Evolutionary conservation across 1,284 basidiomycete species (phyloP).

Genomic region (Phlebopus sp.): DNA sequence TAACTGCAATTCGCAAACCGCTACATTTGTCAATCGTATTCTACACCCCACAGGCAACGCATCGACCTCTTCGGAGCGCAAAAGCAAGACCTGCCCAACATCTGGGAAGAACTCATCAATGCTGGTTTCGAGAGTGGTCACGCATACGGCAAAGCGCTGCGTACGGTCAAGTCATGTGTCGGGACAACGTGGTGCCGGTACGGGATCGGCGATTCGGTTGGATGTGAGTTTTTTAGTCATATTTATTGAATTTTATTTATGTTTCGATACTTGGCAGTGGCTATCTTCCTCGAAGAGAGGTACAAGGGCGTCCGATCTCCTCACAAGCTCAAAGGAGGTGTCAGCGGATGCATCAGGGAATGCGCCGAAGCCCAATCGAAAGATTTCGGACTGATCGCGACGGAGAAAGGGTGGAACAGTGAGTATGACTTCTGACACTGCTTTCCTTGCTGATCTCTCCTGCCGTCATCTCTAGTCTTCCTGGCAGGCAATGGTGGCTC

Average conservation of each 20-base stretch:
- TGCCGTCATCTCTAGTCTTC: slow-evolving; percentile 44
- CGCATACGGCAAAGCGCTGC: slow-evolving; percentile 63
- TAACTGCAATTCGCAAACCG: not conserved
- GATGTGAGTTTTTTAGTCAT: slow-evolving; percentile 32
- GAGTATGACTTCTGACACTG: slow-evolving; percentile 17
- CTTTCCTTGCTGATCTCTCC: slow-evolving; percentile 2
- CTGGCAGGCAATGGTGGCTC: slow-evolving; percentile 76
- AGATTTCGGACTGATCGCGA: slow-evolving; percentile 79
- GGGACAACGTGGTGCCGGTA: slow-evolving; percentile 71
- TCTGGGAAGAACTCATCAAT: slow-evolving; percentile 67
- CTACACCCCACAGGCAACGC: slow-evolving; percentile 44
- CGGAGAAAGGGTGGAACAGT: slow-evolving; percentile 76
- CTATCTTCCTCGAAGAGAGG: slow-evolving; percentile 69
- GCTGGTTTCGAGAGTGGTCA: slow-evolving; percentile 78
- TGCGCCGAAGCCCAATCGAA: slow-evolving; percentile 77
- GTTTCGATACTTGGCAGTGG: slow-evolving; percentile 41
- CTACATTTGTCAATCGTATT: slow-evolving; percentile 1
- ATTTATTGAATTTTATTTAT: not conserved
- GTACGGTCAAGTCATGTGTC: slow-evolving; percentile 61
- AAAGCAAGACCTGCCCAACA: slow-evolving; percentile 73
- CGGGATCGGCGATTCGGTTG: slow-evolving; percentile 75
- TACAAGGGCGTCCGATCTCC: slow-evolving; percentile 73
- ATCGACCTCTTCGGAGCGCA: slow-evolving; percentile 75
- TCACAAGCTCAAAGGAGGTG: slow-evolving; percentile 81
- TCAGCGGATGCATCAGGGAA: slow-evolving; percentile 72